Conservation (phyloP, 108 stramenopile species). For the Cyclostephanos tholiformis region DNA sequence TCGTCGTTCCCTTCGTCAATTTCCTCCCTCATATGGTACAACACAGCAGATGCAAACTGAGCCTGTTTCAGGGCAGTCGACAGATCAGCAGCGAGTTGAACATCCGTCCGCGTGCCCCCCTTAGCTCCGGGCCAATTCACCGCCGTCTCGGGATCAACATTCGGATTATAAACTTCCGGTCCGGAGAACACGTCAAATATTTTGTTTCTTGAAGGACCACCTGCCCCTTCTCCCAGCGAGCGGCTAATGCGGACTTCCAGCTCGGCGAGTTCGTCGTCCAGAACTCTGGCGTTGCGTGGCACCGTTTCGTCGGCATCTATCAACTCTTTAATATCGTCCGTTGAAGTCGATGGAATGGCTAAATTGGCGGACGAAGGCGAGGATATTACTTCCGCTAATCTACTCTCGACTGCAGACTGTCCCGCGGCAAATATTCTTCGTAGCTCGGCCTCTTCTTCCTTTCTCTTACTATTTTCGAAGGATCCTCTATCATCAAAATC, state of each 20-base stretch:
- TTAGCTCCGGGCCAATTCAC: slow-evolving; percentile 86
- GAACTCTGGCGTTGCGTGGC: slow-evolving; percentile 64
- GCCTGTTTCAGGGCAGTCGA: slow-evolving; percentile 76
- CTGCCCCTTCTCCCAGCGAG: slow-evolving; percentile 63
- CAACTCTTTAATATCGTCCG: slow-evolving; percentile 66
- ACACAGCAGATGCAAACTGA: slow-evolving; percentile 72
- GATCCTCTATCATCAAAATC: slow-evolving; percentile 17
- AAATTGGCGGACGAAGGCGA: slow-evolving; percentile 9
- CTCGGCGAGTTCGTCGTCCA: slow-evolving; percentile 84
- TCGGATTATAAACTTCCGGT: slow-evolving; percentile 82
- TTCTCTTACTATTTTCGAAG: slow-evolving; percentile 20
- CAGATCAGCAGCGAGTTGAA: slow-evolving; percentile 68
- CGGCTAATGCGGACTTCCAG: slow-evolving; percentile 70
- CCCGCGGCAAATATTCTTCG: slow-evolving; percentile 78
- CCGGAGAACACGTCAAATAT: slow-evolving; percentile 85
- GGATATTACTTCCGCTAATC: slow-evolving; percentile 37
- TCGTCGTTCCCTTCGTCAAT: slow-evolving; percentile 27
- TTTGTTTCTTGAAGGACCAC: slow-evolving; percentile 59
- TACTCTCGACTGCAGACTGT: slow-evolving; percentile 59
- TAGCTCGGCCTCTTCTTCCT: slow-evolving; percentile 66
- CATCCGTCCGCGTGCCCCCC: slow-evolving; percentile 65
- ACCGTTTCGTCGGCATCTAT: slow-evolving; percentile 73
- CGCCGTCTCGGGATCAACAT: slow-evolving; percentile 77
- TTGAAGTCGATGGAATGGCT: slow-evolving; percentile 27
- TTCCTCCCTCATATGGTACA: slow-evolving; percentile 59